Evolutionary conservation across 2,329 filamentous ascomycete genomes (phyloP).

Genomic region (Neoascochyta sp.): DNA sequence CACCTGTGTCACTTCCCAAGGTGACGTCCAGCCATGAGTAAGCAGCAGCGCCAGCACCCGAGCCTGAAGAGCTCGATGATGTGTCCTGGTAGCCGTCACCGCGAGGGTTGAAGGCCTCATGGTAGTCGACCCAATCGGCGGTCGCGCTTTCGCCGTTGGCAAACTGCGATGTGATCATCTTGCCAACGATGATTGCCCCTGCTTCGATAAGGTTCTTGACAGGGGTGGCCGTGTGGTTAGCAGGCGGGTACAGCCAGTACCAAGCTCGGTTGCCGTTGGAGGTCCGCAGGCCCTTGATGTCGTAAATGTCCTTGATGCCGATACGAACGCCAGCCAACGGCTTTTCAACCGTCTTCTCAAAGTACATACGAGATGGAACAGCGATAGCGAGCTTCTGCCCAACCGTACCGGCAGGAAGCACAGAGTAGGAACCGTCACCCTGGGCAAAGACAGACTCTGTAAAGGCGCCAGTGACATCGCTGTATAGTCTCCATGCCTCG

Average conservation of each 20-base stretch:
- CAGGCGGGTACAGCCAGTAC: constrained; percentile 50
- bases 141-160: constrained; percentile 48
- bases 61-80: constrained; percentile 47
- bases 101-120: constrained; percentile 43
- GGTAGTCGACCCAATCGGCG: constrained; percentile 50
- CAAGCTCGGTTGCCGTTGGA: constrained; percentile 58
- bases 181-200: constrained; percentile 52
- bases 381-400: constrained; percentile 40
- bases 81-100: constrained; percentile 47
- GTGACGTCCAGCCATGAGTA: constrained; percentile 52
- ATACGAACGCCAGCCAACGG: constrained; percentile 60
- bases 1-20: constrained; percentile 50
- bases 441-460: constrained; percentile 45
- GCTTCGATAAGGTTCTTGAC: constrained; percentile 57
- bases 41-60: constrained; percentile 44
- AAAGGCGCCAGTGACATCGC: constrained; percentile 50
- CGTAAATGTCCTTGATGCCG: constrained; percentile 61
- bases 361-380: constrained; percentile 61
- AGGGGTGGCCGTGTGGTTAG: constrained; percentile 47
- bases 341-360: constrained; percentile 50
- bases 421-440: constrained; percentile 41
- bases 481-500: constrained; percentile 50
- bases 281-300: constrained; percentile 56
- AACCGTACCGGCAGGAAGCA: constrained; percentile 37
- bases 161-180: constrained; percentile 47